These are phyloP conservation scores for Penicillium soppii DNA, from an alignment of 495 filamentous ascomycete species.

Conservation along the genomic window DNA sequence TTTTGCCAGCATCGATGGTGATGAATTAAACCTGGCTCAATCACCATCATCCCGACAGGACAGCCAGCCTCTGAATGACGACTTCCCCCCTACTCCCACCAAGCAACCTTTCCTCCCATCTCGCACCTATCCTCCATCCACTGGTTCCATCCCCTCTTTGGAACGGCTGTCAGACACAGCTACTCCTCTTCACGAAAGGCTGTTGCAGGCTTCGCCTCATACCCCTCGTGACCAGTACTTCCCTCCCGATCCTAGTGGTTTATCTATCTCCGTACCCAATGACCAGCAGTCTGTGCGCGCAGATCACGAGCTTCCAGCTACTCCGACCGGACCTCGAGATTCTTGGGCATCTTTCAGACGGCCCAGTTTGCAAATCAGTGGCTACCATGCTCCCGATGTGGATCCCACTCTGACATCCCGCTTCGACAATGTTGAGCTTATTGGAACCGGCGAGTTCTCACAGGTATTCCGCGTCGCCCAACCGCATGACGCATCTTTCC, in stretches of 20 bases:
- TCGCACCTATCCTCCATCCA: slow-evolving; percentile 41
- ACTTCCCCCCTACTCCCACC: slow-evolving; percentile 89
- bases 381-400: slow-evolving; percentile 60
- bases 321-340: slow-evolving; percentile 72
- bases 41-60: slow-evolving; percentile 58
- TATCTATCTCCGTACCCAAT: slow-evolving; percentile 69
- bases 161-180: slow-evolving; percentile 38
- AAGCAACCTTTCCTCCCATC: slow-evolving; percentile 62
- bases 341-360: slow-evolving; percentile 52
- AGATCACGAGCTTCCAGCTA: slow-evolving; percentile 64
- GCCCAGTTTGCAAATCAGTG: slow-evolving; percentile 53
- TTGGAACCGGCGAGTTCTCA: slow-evolving; percentile 90
- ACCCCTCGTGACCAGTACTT: slow-evolving; percentile 75
- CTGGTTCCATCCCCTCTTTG: slow-evolving; percentile 39
- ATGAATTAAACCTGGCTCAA: slow-evolving; percentile 56
- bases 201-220: slow-evolving; percentile 62
- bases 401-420: slow-evolving; percentile 66
- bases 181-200: slow-evolving; percentile 35
- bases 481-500: slow-evolving; percentile 38
- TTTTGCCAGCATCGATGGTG: slow-evolving; percentile 73
- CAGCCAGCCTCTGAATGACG: slow-evolving; percentile 64
- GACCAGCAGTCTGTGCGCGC: slow-evolving; percentile 41
- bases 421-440: slow-evolving; percentile 72
- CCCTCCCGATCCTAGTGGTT: slow-evolving; percentile 76
- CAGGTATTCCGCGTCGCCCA: slow-evolving; percentile 79